Conservation (phyloP, 495 filamentous ascomycete species). For the Penicillium coffeae region DNA sequence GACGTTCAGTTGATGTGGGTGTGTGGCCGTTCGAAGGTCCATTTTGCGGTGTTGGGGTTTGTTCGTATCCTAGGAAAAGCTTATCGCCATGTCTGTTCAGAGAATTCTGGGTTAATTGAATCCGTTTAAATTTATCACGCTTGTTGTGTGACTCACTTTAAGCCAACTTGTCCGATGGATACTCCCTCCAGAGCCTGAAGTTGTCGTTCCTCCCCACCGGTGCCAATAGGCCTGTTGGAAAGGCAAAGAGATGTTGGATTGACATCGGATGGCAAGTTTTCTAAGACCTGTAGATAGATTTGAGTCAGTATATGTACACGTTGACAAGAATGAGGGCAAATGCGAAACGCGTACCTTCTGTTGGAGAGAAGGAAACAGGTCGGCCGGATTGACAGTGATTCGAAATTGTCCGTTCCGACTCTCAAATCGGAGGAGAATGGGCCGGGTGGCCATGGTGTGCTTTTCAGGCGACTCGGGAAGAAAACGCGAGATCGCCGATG, state of each 20-base stretch:
- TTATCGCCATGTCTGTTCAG: conserved; percentile 76
- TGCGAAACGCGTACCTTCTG: conserved; percentile 33
- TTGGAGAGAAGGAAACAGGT: conserved; percentile 43
- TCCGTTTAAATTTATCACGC: not conserved
- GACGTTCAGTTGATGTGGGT: conserved; percentile 42
- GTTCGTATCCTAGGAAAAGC: conserved; percentile 76
- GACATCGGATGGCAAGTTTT: conserved; percentile 63
- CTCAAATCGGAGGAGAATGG: conserved; percentile 51
- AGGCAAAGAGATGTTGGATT: conserved; percentile 72
- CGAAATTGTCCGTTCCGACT: conserved; percentile 56
- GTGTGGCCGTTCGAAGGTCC: conserved; percentile 37
- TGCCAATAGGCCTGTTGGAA: conserved; percentile 73
- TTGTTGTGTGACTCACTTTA: conserved; percentile 51
- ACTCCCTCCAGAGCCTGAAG: conserved; percentile 63
- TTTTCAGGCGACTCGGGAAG: not conserved
- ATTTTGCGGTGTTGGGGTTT: conserved; percentile 49
- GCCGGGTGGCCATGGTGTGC: conserved; percentile 36
- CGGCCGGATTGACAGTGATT: conserved; percentile 43
- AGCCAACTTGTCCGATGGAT: conserved; percentile 64
- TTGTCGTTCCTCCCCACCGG: conserved; percentile 66
- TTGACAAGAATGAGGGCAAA: not conserved
- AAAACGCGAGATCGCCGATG: not conserved
- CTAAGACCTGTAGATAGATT: conserved; percentile 45
- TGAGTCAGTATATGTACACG: not conserved
- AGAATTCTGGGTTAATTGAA: not conserved